Evolutionary conservation across 345 rosid species (phyloP).

Genomic region (thale cress (Arabidopsis thaliana)): TAIR10.1 NC_003070.9:28646501-28647000

Average conservation of each 20-base stretch:
- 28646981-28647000: not conserved
- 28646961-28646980: not conserved
- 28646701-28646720: not conserved
- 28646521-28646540: slow-evolving; percentile 14
- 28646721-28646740: slow-evolving; percentile 7
- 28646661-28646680: slow-evolving; percentile 42
- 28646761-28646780: slow-evolving; percentile 13
- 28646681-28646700: slow-evolving; percentile 12
- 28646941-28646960: too few species aligned
- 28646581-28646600: not conserved
- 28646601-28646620: not conserved
- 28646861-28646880: not conserved
- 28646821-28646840: not conserved
- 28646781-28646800: not conserved
- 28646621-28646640: slow-evolving; percentile 9
- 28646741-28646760: slow-evolving; percentile 31
- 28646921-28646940: not conserved
- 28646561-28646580: slow-evolving; percentile 10
- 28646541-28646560: not conserved
- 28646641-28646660: slow-evolving; percentile 32
- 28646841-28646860: slow-evolving; percentile 9
- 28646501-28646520: not conserved
- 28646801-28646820: slow-evolving; percentile 6
- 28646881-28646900: too few species aligned
- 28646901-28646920: not conserved